Conservation (phyloP, 2,329 filamentous ascomycete genomes). For the Aotearoamyces nothofagi region DNA sequence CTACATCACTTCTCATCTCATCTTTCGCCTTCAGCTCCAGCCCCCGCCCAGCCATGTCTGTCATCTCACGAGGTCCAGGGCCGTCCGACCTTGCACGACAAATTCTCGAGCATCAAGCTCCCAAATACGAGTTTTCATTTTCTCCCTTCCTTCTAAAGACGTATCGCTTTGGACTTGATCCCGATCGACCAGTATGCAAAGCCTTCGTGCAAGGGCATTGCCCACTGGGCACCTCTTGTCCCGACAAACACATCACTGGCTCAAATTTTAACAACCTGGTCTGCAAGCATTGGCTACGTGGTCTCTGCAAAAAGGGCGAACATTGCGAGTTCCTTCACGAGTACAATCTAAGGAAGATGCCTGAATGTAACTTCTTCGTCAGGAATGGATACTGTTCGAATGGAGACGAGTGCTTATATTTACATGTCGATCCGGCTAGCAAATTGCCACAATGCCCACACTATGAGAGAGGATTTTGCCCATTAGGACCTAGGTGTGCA, state of each 20-base stretch:
- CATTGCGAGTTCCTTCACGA: slow-evolving; percentile 96
- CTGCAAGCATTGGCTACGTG: slow-evolving; percentile 97
- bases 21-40: too few relatives aligned
- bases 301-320: slow-evolving; percentile 94
- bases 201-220: slow-evolving; percentile 78
- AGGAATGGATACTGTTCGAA: slow-evolving; percentile 91
- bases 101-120: slow-evolving; percentile 41
- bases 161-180: slow-evolving; percentile 71
- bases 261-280: slow-evolving; percentile 67
- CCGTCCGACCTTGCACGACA: slow-evolving; percentile 17
- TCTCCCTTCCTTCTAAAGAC: slow-evolving; percentile 70
- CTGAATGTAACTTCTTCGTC: slow-evolving; percentile 93
- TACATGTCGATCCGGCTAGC: slow-evolving; percentile 74
- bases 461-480: slow-evolving; percentile 92
- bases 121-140: slow-evolving; percentile 63
- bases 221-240: slow-evolving; percentile 68
- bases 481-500: slow-evolving; percentile 71
- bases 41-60: too few relatives aligned
- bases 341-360: slow-evolving; percentile 96
- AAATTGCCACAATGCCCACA: slow-evolving; percentile 72
- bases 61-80: slow-evolving; percentile 12
- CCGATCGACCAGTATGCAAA: slow-evolving; percentile 69
- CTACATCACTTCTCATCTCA: neutral
- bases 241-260: slow-evolving; percentile 55
- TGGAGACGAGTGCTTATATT: slow-evolving; percentile 89